Evolutionary conservation across 208 protist genomes (phyloP), one percentile per base, ranked within the genome.

Genomic region (Trypanosoma cruzi): DNA sequence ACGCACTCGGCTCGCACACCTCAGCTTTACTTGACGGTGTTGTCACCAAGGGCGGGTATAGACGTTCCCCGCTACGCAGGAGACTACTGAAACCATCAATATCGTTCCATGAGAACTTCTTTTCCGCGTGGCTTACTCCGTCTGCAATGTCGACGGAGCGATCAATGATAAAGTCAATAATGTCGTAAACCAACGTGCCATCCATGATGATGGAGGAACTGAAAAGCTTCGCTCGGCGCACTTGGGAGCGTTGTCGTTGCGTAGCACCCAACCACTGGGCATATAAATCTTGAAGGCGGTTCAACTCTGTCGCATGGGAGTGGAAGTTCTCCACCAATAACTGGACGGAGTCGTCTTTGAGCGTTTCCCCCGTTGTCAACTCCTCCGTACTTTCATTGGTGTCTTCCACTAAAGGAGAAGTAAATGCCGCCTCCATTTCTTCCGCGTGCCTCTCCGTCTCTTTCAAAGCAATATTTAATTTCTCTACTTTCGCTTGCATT

Each of bases 101-200:
- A 71, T 94, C 87, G 56, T 80, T 49, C 89, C 92, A 96, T 44
- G 62, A 73, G 70, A 84, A 96, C 53, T 60, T 57, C 5, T 75
- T 49, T 8, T 54, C 60, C 4, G 62, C 40, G 11, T 63, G 52
- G 55, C 84, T 66, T 28, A 75, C 66, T 16, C 81, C 81, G 57
- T 95, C 76, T 10, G 84, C 64, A 14, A 92, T 90, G 54, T 92
- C 84, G 50, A 96, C 89, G 7, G 92, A 79, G 29, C 92, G 86
- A 50, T 88, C 88, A 28, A 94, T 76, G 5, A 96, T 62, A 49
- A 96, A 96, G 22, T 77, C 75, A 50, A 96, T 68, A 49, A 96
- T 77, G 72, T 96, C 92, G 59, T 80, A 77, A 1, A 96, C 71
- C 31, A 93, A 67, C 14, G 85, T 92, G 22, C 83, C 79, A 14